phyloP scores from a whole-genome alignment of 1,284 basidiomycete species.

The Trichosporon asahii region DNA sequence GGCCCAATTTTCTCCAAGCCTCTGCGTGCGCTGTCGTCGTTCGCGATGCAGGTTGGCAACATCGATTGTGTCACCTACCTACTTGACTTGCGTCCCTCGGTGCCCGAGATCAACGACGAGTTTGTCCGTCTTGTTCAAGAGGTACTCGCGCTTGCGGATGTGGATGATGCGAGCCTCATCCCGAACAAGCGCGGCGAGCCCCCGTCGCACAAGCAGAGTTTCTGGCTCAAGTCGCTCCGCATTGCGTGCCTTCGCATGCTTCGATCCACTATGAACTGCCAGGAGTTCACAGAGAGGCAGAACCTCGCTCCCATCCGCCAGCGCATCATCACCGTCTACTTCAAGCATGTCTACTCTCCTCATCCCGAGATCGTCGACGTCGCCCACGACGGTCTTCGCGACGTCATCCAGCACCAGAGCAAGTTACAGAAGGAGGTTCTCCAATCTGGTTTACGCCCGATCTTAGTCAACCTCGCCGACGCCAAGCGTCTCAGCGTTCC shows the following conservation, averaged over 20 bases:
- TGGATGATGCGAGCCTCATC: conserved; percentile 81
- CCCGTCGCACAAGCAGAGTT: conserved; percentile 71
- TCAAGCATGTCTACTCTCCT: conserved; percentile 95
- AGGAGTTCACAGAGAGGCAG: conserved; percentile 84
- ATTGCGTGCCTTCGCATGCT: conserved; percentile 92
- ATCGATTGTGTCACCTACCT: conserved; percentile 96
- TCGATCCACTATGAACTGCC: conserved; percentile 89
- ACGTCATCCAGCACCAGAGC: conserved; percentile 83
- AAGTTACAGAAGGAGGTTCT: conserved; percentile 93
- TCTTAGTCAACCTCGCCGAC: conserved; percentile 97
- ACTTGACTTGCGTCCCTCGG: conserved; percentile 73
- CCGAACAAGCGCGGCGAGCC: conserved; percentile 57
- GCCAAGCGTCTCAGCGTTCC: conserved; percentile 91
- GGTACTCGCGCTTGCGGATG: conserved; percentile 90
- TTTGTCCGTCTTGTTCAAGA: conserved; percentile 89
- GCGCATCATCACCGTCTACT: conserved; percentile 92
- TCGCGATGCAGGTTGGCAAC: conserved; percentile 95
- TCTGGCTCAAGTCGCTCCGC: conserved; percentile 86
- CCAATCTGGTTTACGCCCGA: conserved; percentile 91
- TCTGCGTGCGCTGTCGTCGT: conserved; percentile 90
- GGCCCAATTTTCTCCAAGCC: conserved; percentile 91
- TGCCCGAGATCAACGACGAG: conserved; percentile 88
- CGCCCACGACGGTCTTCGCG: conserved; percentile 87
- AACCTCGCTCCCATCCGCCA: conserved; percentile 67
- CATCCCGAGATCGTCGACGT: conserved; percentile 93